Conservation (phyloP, 768 basidiomycete species). For the Pleurotus sapidus region DNA sequence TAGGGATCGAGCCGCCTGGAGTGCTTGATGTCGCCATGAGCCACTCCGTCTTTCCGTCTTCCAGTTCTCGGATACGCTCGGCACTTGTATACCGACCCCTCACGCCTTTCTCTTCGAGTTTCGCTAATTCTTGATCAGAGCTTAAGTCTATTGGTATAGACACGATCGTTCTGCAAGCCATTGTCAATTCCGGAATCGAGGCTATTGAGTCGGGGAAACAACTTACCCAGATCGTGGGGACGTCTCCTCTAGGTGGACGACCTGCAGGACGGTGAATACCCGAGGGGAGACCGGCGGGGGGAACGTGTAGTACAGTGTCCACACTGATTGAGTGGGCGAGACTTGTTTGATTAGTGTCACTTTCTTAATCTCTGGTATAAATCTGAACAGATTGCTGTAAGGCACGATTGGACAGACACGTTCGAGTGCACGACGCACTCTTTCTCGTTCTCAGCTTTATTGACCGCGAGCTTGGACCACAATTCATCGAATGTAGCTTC, state of each 20-base stretch:
- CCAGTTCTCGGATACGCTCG: conserved; percentile 62
- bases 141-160: conserved; percentile 71
- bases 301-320: conserved; percentile 74
- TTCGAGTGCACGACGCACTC: conserved; percentile 40
- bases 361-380: conserved; percentile 61
- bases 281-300: conserved; percentile 68
- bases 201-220: too few relatives aligned
- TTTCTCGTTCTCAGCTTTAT: conserved; percentile 69
- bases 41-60: conserved; percentile 69
- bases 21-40: conserved; percentile 77
- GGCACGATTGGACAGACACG: background rate
- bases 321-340: conserved; percentile 62
- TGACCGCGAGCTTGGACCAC: conserved; percentile 63
- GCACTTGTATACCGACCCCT: conserved; percentile 70
- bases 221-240: conserved; percentile 61
- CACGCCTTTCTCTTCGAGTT: conserved; percentile 60
- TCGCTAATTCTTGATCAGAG: conserved; percentile 52
- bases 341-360: conserved; percentile 60
- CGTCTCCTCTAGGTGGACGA: conserved; percentile 47
- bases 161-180: conserved; percentile 38
- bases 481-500: conserved; percentile 73
- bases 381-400: conserved; percentile 38
- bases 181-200: too few relatives aligned
- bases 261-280: conserved; percentile 73
- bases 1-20: conserved; percentile 67